Conservation (phyloP, 139 green algal species). For the Deuterostichococcus epilithicus region DNA sequence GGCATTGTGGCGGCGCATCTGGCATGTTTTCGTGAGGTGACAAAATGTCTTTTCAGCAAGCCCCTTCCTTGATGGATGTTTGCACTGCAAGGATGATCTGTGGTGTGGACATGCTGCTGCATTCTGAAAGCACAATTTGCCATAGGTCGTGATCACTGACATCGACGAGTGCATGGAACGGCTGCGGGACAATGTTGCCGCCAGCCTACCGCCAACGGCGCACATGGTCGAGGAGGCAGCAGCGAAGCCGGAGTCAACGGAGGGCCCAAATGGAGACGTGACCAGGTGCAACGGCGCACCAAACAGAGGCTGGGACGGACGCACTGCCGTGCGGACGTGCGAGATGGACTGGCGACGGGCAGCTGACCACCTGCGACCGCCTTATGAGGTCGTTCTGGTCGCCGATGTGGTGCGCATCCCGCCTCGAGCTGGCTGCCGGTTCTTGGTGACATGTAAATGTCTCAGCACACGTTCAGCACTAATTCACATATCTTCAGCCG, state of each 20-base stretch:
- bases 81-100: neutral
- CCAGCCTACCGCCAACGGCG: slow-evolving; percentile 8
- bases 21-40: slow-evolving; percentile 12
- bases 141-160: slow-evolving; percentile 19
- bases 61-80: neutral
- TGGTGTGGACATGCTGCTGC: neutral
- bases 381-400: slow-evolving; percentile 7
- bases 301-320: neutral
- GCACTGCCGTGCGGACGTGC: neutral
- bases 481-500: neutral
- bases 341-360: slow-evolving; percentile 13
- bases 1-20: slow-evolving; percentile 10
- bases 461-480: neutral
- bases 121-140: neutral
- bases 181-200: slow-evolving; percentile 10
- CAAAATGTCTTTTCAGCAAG: neutral
- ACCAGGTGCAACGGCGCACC: neutral
- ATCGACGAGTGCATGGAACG: slow-evolving; percentile 16
- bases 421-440: neutral
- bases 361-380: neutral
- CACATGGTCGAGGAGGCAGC: neutral
- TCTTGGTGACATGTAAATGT: neutral
- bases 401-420: neutral
- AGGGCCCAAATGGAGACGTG: neutral
- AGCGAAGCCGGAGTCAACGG: neutral